Conservation (phyloP, 164 flowering plant species). For the Echeveria elegans region DNA sequence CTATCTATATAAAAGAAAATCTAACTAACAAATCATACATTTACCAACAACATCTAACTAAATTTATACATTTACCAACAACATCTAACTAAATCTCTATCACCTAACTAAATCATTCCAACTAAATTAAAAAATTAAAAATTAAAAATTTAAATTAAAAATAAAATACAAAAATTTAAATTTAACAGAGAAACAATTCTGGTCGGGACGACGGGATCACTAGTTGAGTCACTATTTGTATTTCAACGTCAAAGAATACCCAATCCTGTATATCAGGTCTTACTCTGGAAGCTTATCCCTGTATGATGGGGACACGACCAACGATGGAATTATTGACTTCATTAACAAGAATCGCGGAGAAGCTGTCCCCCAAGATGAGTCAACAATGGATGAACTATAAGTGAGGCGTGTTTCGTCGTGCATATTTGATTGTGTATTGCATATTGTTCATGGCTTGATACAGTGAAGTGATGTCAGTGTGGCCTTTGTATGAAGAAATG, state of each 20-base stretch:
- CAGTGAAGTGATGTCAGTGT: background rate
- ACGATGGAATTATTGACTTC: slow-evolving; percentile 55
- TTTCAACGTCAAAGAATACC: slow-evolving; percentile 73
- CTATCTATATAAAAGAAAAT: too few species aligned
- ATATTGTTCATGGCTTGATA: background rate
- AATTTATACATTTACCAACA: too few species aligned
- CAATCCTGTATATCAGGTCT: slow-evolving; percentile 70
- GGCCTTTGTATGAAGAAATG: background rate
- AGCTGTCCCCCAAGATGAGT: slow-evolving; percentile 16
- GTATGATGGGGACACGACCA: slow-evolving; percentile 63
- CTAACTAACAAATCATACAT: too few species aligned
- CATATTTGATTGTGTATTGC: background rate
- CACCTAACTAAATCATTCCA: too few species aligned
- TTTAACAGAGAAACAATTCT: too few species aligned
- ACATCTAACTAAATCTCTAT: too few species aligned
- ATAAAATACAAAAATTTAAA: too few species aligned
- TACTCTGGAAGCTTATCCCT: slow-evolving; percentile 45
- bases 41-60: too few species aligned
- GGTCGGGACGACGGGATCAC: too few species aligned
- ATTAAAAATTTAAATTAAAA: too few species aligned
- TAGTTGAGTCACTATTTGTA: too few species aligned
- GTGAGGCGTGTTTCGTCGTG: slow-evolving; percentile 18
- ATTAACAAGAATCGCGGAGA: slow-evolving; percentile 54
- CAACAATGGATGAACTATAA: slow-evolving; percentile 52
- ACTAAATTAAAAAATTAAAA: too few species aligned